Evolutionary conservation across 176 grass and related monocot species (phyloP), one percentile per base, ranked within the genome.

Genomic region (Oryza meyeriana): DNA sequence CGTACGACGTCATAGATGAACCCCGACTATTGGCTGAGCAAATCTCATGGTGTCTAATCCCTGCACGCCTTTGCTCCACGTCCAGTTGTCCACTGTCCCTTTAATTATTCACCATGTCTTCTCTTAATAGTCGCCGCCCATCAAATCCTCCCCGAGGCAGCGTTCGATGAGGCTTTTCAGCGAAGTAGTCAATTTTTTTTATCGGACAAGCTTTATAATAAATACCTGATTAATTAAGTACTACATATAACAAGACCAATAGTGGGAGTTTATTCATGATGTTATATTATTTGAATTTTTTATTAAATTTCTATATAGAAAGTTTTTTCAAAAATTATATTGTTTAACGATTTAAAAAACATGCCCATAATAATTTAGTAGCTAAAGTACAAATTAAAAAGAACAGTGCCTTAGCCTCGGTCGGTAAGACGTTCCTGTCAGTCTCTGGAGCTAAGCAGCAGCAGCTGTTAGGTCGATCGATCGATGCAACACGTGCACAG

Each of bases 381-480:
- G n/a, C n/a, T n/a, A n/a, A n/a, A n/a, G n/a, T n/a, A n/a, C n/a
- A n/a, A n/a, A n/a, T n/a, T n/a, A n/a, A n/a, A n/a, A n/a, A n/a
- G n/a, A n/a, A n/a, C n/a, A n/a, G n/a, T n/a, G n/a, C 68, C 44
- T 18, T 33, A 30, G 10, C 16, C 20, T 2, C 38, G 86, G 73
- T 78, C 58, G 74, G 72, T 83, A 68, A 11, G 18, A 50, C 58
- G 86, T 83, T 79, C 80, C 6, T 66, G 40, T 78, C 80, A 48
- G n/a, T 38, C 65, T 55, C 44, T 12, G 44, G 13, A 59, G 55
- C 55, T 55, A 55, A 55, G 50, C 50, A 55, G 50, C 20, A 1
- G 20, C 50, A 8, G 18, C 50, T 20, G 20, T 24, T 58, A 58
- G 45, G 44, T 57, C 12, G 29, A 58, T 55, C 50, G 50, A 55